Evolutionary conservation across 1,139 yeast species (phyloP).

Genomic region (Saccharomyces pastorianus): DNA sequence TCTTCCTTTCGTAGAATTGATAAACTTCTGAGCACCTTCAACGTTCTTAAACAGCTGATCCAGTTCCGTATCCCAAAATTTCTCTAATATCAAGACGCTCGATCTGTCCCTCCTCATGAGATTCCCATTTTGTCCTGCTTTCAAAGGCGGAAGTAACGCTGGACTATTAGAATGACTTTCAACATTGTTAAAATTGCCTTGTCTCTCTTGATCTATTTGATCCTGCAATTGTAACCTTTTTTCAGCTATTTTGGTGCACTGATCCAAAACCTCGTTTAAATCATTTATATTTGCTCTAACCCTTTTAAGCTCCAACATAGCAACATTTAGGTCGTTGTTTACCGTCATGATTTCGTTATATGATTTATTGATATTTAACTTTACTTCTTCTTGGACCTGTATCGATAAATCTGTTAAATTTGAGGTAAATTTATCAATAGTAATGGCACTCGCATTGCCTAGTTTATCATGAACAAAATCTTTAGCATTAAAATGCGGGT

Average conservation of each 20-base stretch:
- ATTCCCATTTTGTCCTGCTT: constrained; percentile 5
- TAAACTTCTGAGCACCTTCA: constrained; percentile 79
- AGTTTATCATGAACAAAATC: constrained; percentile 47
- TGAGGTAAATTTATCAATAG: constrained; percentile 64
- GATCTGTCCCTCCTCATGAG: constrained; percentile 48
- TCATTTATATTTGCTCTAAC: constrained; percentile 56
- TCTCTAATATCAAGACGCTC: constrained; percentile 64
- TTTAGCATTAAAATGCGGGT: constrained; percentile 41
- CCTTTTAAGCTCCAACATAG: constrained; percentile 56
- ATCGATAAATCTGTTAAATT: constrained; percentile 46
- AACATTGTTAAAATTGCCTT: neutral
- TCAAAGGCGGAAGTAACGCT: constrained; percentile 21
- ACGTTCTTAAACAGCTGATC: constrained; percentile 69
- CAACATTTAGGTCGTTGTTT: constrained; percentile 53
- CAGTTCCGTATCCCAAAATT: constrained; percentile 73
- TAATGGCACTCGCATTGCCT: constrained; percentile 61
- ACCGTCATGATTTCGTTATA: constrained; percentile 65
- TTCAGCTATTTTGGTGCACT: constrained; percentile 65
- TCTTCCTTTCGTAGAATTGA: constrained; percentile 72
- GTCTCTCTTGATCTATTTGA: constrained; percentile 10
- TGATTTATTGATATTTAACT: constrained; percentile 57
- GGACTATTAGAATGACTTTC: neutral
- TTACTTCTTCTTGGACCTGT: constrained; percentile 55
- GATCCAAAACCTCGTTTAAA: constrained; percentile 53
- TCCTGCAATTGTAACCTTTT: constrained; percentile 43